A percentile compares a stretch with the other conserved stretches of the same genome.
These are phyloP conservation scores for Ramaria rubella DNA, from an alignment of 768 basidiomycete genomes.

Conservation along the genomic window DNA sequence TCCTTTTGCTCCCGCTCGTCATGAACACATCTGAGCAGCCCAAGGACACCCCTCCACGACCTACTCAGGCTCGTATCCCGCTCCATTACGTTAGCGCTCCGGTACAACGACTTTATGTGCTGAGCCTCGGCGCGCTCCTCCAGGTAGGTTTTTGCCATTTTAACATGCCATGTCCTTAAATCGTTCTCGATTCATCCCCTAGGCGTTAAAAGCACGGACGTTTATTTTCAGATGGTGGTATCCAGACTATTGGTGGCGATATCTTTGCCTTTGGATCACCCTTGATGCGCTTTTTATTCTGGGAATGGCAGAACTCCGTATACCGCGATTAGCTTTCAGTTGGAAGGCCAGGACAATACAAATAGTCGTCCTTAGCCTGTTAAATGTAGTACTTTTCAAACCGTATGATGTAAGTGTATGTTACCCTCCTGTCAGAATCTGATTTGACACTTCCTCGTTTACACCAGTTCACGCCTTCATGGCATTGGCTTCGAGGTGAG, in stretches of 20 bases:
- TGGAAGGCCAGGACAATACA: slow-evolving; percentile 18
- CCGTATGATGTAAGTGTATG: slow-evolving; percentile 16
- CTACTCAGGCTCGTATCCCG: slow-evolving; percentile 53
- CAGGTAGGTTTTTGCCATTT: slow-evolving; percentile 46
- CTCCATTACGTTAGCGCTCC: slow-evolving; percentile 69
- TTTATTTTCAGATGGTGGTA: slow-evolving; percentile 40
- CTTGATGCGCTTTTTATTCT: slow-evolving; percentile 24
- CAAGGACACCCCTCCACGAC: neutral
- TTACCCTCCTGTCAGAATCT: slow-evolving; percentile 7
- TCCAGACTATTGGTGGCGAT: slow-evolving; percentile 49
- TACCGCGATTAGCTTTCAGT: slow-evolving; percentile 30
- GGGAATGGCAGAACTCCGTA: slow-evolving; percentile 26
- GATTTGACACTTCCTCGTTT: neutral
- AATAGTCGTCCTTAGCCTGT: slow-evolving; percentile 14
- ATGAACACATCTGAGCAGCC: neutral
- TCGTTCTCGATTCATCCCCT: too few species aligned
- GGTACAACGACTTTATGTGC: slow-evolving; percentile 71
- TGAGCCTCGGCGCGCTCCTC: slow-evolving; percentile 67
- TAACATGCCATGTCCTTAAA: slow-evolving; percentile 4
- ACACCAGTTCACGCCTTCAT: slow-evolving; percentile 20
- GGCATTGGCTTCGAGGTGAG: slow-evolving; percentile 44
- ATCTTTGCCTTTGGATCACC: slow-evolving; percentile 44
- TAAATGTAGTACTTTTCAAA: slow-evolving; percentile 27
- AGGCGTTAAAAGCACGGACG: slow-evolving; percentile 69
- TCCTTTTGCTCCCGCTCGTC: neutral